These are phyloP conservation scores for Fusarium clavum DNA, from an alignment of 2,329 filamentous ascomycete species.

Conservation along the genomic window DNA sequence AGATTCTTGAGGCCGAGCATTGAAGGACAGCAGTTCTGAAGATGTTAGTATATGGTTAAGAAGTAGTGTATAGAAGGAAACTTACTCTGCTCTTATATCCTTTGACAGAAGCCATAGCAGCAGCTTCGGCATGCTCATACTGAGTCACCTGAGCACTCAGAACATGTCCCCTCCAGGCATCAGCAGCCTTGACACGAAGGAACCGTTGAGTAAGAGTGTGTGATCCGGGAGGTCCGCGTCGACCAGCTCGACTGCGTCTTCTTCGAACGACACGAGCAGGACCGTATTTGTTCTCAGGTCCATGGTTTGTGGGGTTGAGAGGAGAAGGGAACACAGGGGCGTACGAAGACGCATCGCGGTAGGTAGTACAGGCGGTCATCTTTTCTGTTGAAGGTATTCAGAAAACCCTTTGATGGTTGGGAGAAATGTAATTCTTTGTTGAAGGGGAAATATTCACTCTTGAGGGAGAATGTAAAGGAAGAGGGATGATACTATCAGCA, in stretches of 20 bases:
- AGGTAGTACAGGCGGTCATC: slow-evolving; percentile 34
- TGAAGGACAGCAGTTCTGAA: slow-evolving; percentile 37
- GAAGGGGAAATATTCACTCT: slow-evolving; percentile 28
- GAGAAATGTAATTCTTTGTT: slow-evolving; percentile 8
- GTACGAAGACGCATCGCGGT: slow-evolving; percentile 39
- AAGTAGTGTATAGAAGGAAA: neutral
- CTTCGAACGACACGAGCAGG: slow-evolving; percentile 35
- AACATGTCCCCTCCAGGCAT: slow-evolving; percentile 54
- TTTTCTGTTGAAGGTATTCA: slow-evolving; percentile 9
- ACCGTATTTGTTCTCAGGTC: slow-evolving; percentile 25
- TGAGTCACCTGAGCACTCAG: slow-evolving; percentile 45
- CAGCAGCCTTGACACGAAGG: slow-evolving; percentile 57
- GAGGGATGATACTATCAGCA: slow-evolving; percentile 27
- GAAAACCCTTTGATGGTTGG: slow-evolving; percentile 4
- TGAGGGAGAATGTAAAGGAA: slow-evolving; percentile 20
- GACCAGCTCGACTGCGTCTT: slow-evolving; percentile 29
- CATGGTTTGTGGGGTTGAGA: slow-evolving; percentile 44
- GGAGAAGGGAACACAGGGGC: slow-evolving; percentile 45
- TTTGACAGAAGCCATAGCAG: slow-evolving; percentile 6
- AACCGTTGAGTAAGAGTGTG: slow-evolving; percentile 56
- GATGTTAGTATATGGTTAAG: slow-evolving; percentile 6
- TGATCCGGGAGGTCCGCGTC: slow-evolving; percentile 36
- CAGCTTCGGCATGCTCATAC: slow-evolving; percentile 37
- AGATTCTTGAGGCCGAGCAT: slow-evolving; percentile 33
- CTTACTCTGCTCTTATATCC: slow-evolving; percentile 34